Evolutionary conservation across 164 flowering plant genomes (phyloP).

Genomic region (Annona cherimola): DNA sequence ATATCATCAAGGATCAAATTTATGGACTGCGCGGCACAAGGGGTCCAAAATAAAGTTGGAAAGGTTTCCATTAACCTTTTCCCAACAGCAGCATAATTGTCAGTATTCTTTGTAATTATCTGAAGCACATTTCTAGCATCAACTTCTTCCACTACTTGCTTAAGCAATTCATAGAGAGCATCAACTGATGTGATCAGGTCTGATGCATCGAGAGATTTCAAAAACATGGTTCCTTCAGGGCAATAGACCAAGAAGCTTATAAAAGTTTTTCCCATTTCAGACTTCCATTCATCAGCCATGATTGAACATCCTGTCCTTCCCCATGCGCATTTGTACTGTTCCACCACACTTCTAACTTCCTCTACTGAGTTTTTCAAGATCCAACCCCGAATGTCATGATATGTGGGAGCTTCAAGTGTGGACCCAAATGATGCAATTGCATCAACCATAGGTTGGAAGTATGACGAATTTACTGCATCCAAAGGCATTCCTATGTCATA

Average conservation of each 20-base stretch:
- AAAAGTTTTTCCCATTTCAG: constrained; percentile 40
- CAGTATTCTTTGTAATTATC: constrained; percentile 56
- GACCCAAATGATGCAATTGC: constrained; percentile 60
- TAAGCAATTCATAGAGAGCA: constrained; percentile 52
- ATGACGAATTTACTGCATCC: constrained; percentile 63
- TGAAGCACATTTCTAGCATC: constrained; percentile 71
- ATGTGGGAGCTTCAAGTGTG: constrained; percentile 41
- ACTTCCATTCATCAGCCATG: constrained; percentile 58
- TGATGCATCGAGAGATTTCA: constrained; percentile 65
- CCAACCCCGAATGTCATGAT: constrained; percentile 73
- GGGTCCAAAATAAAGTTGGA: constrained; percentile 67
- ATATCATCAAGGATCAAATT: constrained; percentile 75
- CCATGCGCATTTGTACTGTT: constrained; percentile 40
- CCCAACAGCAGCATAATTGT: constrained; percentile 51
- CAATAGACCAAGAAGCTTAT: constrained; percentile 55
- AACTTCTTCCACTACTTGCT: constrained; percentile 76
- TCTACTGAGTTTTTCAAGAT: constrained; percentile 63
- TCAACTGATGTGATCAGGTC: constrained; percentile 40
- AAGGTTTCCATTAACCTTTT: constrained; percentile 49
- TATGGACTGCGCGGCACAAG: constrained; percentile 60
- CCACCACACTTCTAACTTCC: constrained; percentile 49
- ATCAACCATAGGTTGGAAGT: constrained; percentile 85
- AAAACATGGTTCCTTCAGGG: constrained; percentile 70
- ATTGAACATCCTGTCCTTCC: constrained; percentile 75
- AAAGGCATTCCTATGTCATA: constrained; percentile 70